These are phyloP conservation scores for Silene latifolia DNA, from an alignment of 148 eudicot species.

Conservation along the genomic window DNA sequence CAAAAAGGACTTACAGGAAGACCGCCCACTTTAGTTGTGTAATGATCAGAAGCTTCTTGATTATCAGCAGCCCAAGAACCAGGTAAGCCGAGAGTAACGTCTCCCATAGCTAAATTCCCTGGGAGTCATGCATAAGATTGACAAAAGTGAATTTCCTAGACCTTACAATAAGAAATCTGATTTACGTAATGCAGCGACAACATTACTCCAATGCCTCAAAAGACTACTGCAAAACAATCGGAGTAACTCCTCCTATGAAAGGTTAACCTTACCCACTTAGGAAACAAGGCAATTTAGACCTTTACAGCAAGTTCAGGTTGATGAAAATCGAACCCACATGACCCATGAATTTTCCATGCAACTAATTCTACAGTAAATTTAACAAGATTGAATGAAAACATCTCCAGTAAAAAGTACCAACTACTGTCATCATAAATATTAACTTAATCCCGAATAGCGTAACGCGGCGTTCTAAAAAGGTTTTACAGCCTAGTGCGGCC, in stretches of 20 bases:
- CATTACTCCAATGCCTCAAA: background rate
- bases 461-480: too few species aligned
- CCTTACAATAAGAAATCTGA: background rate
- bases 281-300: background rate
- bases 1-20: constrained; percentile 57
- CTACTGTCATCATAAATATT: too few species aligned
- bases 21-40: constrained; percentile 83
- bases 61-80: constrained; percentile 85
- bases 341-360: background rate
- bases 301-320: background rate
- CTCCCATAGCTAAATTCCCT: constrained; percentile 37
- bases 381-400: too few species aligned
- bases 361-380: background rate
- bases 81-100: constrained; percentile 69
- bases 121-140: constrained; percentile 2
- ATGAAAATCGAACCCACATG: background rate
- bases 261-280: background rate
- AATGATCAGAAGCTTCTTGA: constrained; percentile 68
- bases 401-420: too few species aligned
- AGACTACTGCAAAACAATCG: background rate
- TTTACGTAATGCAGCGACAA: background rate
- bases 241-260: background rate
- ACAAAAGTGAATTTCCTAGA: background rate
- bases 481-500: too few species aligned
- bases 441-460: too few species aligned